Base-by-base conservation (phyloP, 306 rosid genomes). In the Vicia faba region DNA sequence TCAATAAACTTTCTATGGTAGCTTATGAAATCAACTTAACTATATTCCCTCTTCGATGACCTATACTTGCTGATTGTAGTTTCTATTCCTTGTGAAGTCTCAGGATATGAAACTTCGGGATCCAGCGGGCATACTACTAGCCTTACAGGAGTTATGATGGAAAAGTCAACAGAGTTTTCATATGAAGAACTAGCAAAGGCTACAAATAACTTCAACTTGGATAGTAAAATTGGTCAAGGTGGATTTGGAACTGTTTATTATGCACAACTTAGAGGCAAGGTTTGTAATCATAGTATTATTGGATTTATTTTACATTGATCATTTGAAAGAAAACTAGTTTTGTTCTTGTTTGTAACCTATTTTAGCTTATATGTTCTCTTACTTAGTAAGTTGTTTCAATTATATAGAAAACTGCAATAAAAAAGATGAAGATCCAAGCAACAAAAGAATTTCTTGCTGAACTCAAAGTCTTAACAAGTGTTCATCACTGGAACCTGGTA, bases 401-500 rank as follows among this genome's bases (percentile, higher is more conserved):
- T 26, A 51, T 11, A 43, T 83, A 88, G 92, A 88, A 81, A 86
- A 87, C 92, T 44, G 75, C 80, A 35, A 70, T 76, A 23, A 76
- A 76, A 70, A 76, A 69, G 80, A 76, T 76, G 80, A 95, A 84
- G 11, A 84, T 84, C 81, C 87, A 86, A 74, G 95, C 97, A 74
- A 55, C 96, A 26, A 84, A 65, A 69, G 97, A 91, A 77, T 91
- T 91, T 82, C 80, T 91, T 43, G 89, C 92, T 2, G 97, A 91
- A 56, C 64, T 91, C 76, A 88, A 84, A 50, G 96, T 91, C 79
- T 76, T 91, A 69, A 91, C 96, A 12, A 86, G 88, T 11, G 92
- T 91, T 45, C 97, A 91, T 75, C 97, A 88, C 84, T 80, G 86
- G 78, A 91, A 91, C 78, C 79, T 91, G 97, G 97, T 91, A 33